Base-by-base conservation (phyloP, 2,329 filamentous ascomycete species). In the Alternaria triticina region DNA sequence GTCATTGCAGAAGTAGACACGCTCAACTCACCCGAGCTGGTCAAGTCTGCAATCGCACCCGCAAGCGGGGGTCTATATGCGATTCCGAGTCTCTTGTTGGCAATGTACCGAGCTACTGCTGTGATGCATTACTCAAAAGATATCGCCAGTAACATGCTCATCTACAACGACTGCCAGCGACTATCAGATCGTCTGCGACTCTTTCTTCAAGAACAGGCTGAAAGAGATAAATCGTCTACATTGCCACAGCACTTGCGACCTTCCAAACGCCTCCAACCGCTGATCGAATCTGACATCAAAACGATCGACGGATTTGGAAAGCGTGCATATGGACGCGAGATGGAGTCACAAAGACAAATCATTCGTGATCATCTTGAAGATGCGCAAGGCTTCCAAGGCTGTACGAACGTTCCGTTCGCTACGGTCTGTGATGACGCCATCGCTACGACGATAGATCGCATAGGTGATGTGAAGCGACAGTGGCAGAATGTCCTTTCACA, bases 81-180 rank as follows among this genome's bases (percentile, higher is more conserved):
- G 36, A 81, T 96, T 4, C 92, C 92, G 2, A 91, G 89, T 1
- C 86, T 93, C 17, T 85, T 90, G 2, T 82, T 96, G 46, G 91
- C 91, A n/a, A 88, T 94, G 80, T 96, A 94, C 77, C 86, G 92
- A 54, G 91, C 92, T 4, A 88, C 93, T 3, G 91, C 92, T 6
- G 88, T 90, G 0, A 87, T 91, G 61, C 92, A 91, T 72, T 96
- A 96, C 75, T 84, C 87, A 0, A 82, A 87, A 13, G 84, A 88
- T 43, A 80, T 80, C 17, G 83, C 84, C 3, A 87, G 86, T 7
- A 86, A 88, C 69, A 89, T 90, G 84, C 85, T 88, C 57, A 83
- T 89, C 49, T 90, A 90, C 79, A 90, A 90, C 70, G 88, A 90
- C 75, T 85, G 86, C 64, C 80, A 85, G 47, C 86, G 87, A 60